A percentile compares a stretch with the other conserved stretches of the same genome.
phyloP scores from a whole-genome alignment of 768 basidiomycete species.

The Serpula lacrymans region DNA sequence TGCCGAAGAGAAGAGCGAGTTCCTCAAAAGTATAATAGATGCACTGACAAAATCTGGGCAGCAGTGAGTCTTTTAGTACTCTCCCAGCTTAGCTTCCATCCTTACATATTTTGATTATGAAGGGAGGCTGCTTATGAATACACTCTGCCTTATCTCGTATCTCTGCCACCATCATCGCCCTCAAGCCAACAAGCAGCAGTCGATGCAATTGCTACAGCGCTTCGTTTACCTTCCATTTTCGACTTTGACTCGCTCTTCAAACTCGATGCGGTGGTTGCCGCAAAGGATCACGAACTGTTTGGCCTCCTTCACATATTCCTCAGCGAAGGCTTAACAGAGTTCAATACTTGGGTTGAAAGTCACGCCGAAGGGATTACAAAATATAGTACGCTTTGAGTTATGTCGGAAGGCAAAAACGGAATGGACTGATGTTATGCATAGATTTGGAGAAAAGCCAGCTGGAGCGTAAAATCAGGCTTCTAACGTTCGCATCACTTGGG shows the following conservation, averaged over 20 bases:
- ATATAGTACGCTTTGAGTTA: constrained; percentile 45
- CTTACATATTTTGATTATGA: constrained; percentile 2
- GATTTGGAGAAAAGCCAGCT: constrained; percentile 57
- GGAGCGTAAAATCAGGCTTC: constrained; percentile 76
- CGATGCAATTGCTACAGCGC: constrained; percentile 58
- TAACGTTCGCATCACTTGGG: constrained; percentile 74
- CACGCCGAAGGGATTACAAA: constrained; percentile 50
- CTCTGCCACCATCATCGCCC: constrained; percentile 53
- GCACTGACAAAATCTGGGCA: constrained; percentile 55
- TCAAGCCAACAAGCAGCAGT: constrained; percentile 51
- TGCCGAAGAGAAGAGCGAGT: constrained; percentile 56
- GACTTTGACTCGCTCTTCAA: constrained; percentile 82
- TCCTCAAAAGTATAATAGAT: constrained; percentile 62
- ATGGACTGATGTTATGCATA: constrained; percentile 18
- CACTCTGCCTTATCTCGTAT: constrained; percentile 56
- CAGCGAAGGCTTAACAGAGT: constrained; percentile 58
- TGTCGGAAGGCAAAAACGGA: neutral
- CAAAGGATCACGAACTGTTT: constrained; percentile 70
- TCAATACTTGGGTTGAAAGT: constrained; percentile 53
- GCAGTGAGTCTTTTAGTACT: constrained; percentile 42
- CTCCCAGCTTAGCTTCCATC: neutral
- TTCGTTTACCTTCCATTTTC: constrained; percentile 65
- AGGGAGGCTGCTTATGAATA: constrained; percentile 67
- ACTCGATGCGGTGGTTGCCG: constrained; percentile 63
- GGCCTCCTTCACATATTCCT: constrained; percentile 75